Percentiles rank a stretch among this genome's conserved stretches.
Conservation (phyloP, 177 flowering plant species). For the Vitis hybrid region DNA sequence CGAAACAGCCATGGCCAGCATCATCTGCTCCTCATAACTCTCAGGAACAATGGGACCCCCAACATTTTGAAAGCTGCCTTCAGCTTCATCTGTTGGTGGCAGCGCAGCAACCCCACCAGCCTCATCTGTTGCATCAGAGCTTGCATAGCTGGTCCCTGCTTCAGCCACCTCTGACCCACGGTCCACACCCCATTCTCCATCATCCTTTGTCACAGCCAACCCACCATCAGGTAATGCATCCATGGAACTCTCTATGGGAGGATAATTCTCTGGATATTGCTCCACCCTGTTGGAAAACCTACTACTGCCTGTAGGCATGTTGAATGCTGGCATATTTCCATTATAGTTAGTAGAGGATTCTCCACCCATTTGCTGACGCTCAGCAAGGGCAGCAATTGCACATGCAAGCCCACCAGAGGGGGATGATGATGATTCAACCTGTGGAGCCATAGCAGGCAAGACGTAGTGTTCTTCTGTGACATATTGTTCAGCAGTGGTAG, state of each 20-base stretch:
- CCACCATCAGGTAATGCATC: slow-evolving; percentile 35
- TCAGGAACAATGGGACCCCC: slow-evolving; percentile 62
- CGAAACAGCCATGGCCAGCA: slow-evolving; percentile 94
- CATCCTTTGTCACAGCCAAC: slow-evolving; percentile 36
- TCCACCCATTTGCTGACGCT: slow-evolving; percentile 62
- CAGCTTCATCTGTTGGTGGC: slow-evolving; percentile 24
- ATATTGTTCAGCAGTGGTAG: slow-evolving; percentile 31
- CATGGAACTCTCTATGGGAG: slow-evolving; percentile 27
- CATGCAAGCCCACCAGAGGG: slow-evolving; percentile 94
- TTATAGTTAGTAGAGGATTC: slow-evolving; percentile 30
- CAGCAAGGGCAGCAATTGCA: slow-evolving; percentile 90
- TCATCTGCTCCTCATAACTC: slow-evolving; percentile 97
- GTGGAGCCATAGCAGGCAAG: slow-evolving; percentile 24
- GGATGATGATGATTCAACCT: slow-evolving; percentile 53
- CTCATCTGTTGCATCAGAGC: slow-evolving; percentile 44
- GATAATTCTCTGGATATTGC: slow-evolving; percentile 28
- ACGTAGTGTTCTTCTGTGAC: slow-evolving; percentile 27
- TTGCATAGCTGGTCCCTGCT: slow-evolving; percentile 62
- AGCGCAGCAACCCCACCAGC: slow-evolving; percentile 20
- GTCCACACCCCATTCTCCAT: slow-evolving; percentile 50
- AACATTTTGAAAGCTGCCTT: slow-evolving; percentile 31
- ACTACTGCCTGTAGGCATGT: slow-evolving; percentile 29
- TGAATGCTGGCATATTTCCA: slow-evolving; percentile 25
- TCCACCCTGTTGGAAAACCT: slow-evolving; percentile 25
- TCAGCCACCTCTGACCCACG: slow-evolving; percentile 59